Conservation (phyloP, 2,329 filamentous ascomycete genomes). For the Penicillium glabrum region DNA sequence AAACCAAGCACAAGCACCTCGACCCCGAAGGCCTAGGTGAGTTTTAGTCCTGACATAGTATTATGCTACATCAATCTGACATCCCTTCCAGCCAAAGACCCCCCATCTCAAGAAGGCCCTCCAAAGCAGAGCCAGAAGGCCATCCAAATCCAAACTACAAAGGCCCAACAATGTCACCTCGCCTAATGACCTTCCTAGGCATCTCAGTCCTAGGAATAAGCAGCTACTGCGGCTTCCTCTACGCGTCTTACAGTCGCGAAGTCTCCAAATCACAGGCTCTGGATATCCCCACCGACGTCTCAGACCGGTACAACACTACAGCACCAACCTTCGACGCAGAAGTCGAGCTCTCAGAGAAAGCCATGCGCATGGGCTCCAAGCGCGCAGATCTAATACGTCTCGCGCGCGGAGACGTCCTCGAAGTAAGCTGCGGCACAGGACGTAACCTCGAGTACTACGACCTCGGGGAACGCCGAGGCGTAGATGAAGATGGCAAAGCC, state of each 20-base stretch:
- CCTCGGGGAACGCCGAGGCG: slow-evolving; percentile 35
- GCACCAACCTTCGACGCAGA: slow-evolving; percentile 47
- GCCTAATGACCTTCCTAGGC: slow-evolving; percentile 38
- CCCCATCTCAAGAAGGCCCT: slow-evolving; percentile 12
- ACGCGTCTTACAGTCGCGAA: slow-evolving; percentile 42
- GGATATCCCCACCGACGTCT: slow-evolving; percentile 42
- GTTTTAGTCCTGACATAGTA: neutral
- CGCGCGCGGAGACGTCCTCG: slow-evolving; percentile 49
- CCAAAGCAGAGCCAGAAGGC: slow-evolving; percentile 26
- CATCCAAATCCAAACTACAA: slow-evolving; percentile 8
- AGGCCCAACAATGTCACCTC: slow-evolving; percentile 26
- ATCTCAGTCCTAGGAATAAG: slow-evolving; percentile 42
- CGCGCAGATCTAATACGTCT: slow-evolving; percentile 43
- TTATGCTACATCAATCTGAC: neutral
- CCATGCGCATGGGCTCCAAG: slow-evolving; percentile 42
- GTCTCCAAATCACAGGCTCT: slow-evolving; percentile 33
- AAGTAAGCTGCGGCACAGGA: slow-evolving; percentile 53
- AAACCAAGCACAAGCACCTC: slow-evolving; percentile 14
- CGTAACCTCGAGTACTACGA: slow-evolving; percentile 49
- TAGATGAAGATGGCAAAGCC: slow-evolving; percentile 31
- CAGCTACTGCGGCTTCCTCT: slow-evolving; percentile 46
- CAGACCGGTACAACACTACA: slow-evolving; percentile 47
- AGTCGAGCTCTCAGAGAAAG: slow-evolving; percentile 45
- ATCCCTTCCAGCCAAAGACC: neutral
- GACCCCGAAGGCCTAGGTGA: slow-evolving; percentile 21